A percentile compares a stretch with the other conserved stretches of the same genome.
Evolutionary conservation across 352 stramenopile genomes (phyloP).

Genomic region (Phytophthora macrochlamydospora): DNA sequence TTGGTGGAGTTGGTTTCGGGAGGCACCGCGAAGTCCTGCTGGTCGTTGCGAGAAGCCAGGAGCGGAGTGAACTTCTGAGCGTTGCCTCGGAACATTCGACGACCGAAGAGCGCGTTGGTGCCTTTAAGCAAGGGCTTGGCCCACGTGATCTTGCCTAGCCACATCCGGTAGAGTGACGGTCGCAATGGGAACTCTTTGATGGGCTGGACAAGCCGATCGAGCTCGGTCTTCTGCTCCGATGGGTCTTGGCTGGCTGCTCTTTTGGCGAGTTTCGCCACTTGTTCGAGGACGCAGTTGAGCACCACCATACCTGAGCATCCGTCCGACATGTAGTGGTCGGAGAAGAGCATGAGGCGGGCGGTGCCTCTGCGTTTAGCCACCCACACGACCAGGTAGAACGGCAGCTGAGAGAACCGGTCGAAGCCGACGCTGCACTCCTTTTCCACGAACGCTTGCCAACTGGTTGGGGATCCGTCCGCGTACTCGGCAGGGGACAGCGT

Average conservation of each 20-base stretch:
- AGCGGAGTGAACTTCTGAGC: constrained; percentile 33
- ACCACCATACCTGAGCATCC: constrained; percentile 40
- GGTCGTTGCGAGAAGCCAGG: constrained; percentile 22
- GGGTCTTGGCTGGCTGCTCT: constrained; percentile 10
- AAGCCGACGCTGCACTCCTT: constrained; percentile 45
- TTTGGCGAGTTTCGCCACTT: constrained; percentile 27
- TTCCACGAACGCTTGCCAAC: constrained; percentile 52
- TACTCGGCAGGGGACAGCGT: constrained; percentile 27
- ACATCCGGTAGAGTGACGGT: constrained; percentile 40
- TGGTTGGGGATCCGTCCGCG: constrained; percentile 29
- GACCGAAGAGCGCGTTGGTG: constrained; percentile 29
- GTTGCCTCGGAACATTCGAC: constrained; percentile 24
- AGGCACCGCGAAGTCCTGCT: constrained; percentile 42
- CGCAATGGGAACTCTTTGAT: constrained; percentile 30
- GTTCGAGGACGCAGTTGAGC: constrained; percentile 48
- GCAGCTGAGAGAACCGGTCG: constrained; percentile 42
- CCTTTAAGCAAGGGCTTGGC: constrained; percentile 31
- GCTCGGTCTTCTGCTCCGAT: constrained; percentile 2
- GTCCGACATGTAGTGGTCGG: constrained; percentile 57
- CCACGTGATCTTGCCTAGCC: constrained; percentile 29
- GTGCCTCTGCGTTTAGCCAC: constrained; percentile 27
- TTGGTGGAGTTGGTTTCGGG: constrained; percentile 32
- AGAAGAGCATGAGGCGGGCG: constrained; percentile 46
- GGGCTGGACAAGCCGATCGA: not conserved
- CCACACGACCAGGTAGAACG: constrained; percentile 45